Conservation (phyloP, 2,329 filamentous ascomycete species). For the Bipolaris zeicola region DNA sequence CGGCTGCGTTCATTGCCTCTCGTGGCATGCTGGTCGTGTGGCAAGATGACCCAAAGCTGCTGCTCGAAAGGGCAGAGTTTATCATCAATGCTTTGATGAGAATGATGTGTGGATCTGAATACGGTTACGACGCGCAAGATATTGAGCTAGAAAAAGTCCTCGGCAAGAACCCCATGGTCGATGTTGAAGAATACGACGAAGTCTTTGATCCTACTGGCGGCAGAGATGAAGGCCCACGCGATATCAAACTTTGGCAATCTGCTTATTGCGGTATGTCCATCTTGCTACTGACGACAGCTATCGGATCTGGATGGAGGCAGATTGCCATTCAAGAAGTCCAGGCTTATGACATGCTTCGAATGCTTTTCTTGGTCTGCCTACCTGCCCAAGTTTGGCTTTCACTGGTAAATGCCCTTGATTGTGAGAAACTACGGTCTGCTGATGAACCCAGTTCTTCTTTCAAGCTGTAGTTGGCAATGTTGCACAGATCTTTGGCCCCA, state of each 20-base stretch:
- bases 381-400: conserved; percentile 65
- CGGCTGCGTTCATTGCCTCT: conserved; percentile 76
- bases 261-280: conserved; percentile 61
- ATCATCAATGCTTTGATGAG: conserved; percentile 81
- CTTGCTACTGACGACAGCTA: conserved; percentile 57
- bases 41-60: conserved; percentile 77
- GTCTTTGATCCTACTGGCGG: conserved; percentile 44
- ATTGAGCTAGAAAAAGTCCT: conserved; percentile 39
- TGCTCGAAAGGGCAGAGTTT: conserved; percentile 70
- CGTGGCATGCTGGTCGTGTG: conserved; percentile 76
- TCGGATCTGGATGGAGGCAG: conserved; percentile 63
- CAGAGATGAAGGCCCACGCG: conserved; percentile 47
- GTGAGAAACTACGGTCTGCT: neutral
- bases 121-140: conserved; percentile 51
- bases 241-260: conserved; percentile 62
- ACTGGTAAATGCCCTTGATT: conserved; percentile 47
- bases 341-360: conserved; percentile 60
- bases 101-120: conserved; percentile 62
- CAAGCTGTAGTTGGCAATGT: conserved; percentile 31
- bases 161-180: conserved; percentile 20
- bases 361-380: conserved; percentile 59
- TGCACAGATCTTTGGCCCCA: conserved; percentile 71
- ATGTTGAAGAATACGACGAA: conserved; percentile 22
- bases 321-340: conserved; percentile 61
- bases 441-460: conserved; percentile 39